These are phyloP conservation scores for Xylaria arbuscula DNA, from an alignment of 2,329 filamentous ascomycete genomes.

Conservation along the genomic window DNA sequence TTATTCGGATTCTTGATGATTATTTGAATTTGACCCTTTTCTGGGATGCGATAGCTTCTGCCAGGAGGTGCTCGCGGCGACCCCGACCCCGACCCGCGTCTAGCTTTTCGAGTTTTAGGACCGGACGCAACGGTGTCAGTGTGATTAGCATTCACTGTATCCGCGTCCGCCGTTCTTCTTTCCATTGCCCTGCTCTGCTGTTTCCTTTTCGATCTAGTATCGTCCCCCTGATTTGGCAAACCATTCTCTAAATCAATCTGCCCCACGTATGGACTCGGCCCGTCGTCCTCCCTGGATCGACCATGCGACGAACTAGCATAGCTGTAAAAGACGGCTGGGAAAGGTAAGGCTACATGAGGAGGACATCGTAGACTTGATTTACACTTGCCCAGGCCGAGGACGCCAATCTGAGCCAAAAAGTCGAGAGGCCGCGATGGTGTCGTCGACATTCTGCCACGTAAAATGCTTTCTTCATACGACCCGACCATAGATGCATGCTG, in stretches of 20 bases:
- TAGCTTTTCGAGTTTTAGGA: constrained; percentile 53
- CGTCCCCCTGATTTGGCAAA: constrained; percentile 65
- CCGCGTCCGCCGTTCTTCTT: constrained; percentile 49
- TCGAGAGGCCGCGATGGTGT: constrained; percentile 91
- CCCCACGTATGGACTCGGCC: constrained; percentile 95
- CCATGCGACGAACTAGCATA: constrained; percentile 77
- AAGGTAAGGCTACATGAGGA: constrained; percentile 87
- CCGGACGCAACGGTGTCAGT: constrained; percentile 43
- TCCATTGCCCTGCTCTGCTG: constrained; percentile 59
- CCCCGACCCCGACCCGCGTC: constrained; percentile 66
- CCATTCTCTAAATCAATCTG: constrained; percentile 90
- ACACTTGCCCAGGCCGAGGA: constrained; percentile 88
- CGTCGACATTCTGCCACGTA: constrained; percentile 95
- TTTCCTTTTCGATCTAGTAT: constrained; percentile 61
- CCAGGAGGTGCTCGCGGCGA: constrained; percentile 78
- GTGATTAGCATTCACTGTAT: constrained; percentile 41
- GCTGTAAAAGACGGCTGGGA: constrained; percentile 96
- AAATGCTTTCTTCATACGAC: constrained; percentile 96
- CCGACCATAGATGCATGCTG: constrained; percentile 96
- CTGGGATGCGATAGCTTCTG: constrained; percentile 92
- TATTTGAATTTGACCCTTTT: constrained; percentile 94
- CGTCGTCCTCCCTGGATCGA: constrained; percentile 76
- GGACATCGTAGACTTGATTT: constrained; percentile 87
- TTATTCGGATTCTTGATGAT: constrained; percentile 99
- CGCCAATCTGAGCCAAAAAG: constrained; percentile 95